Base-by-base conservation (phyloP, 2,329 filamentous ascomycete species). In the Sclerotiophoma versabilis region DNA sequence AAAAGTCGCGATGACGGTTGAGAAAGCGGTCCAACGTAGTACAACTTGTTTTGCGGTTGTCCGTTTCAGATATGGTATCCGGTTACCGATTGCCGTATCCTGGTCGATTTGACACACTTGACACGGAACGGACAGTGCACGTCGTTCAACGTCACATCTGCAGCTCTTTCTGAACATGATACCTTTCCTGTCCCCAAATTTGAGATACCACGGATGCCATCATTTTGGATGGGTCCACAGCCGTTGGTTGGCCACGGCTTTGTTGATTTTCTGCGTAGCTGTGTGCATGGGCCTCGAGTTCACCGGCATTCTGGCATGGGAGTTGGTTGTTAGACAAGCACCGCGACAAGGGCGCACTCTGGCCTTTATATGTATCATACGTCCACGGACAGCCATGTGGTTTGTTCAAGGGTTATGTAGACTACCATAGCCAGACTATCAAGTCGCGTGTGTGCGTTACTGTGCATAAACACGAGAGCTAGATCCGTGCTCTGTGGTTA, bases 181-280 rank as follows among this genome's bases (percentile, higher is more conserved):
- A 49, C 39, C 27, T 41, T 49, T 46, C 19, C 23, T 27, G 39
- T 49, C 9, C 17, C 27, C 12, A 10, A 46, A 49, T 49, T 34
- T 49, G 45, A 46, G 32, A 54, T 54, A 45, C 33, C 45, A 49
- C 22, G 15, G 27, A 43, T 43, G 38, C 33, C 39, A 17, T 36
- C 39, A 36, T 39, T 38, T 12, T 45, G 26, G 45, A 44, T 15
- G 26, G 44, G 9, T 30, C 25, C 32, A 36, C 27, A 26, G 5
- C 10, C 25, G 26, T 17, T 32, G 32, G 15, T 14, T 38, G 17
- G 43, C 27, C 14, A 29, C 25, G 38, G 9, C 14, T 26, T 15
- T 15, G n/a, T 43, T 22, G 15, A 15, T 30, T 4, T 19, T 29
- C 30, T 30, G 17, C 34, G 20, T 33, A 17, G 15, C 10, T 34